Conservation (phyloP, 305 asterid genomes). For the Fraxinus albicans region DNA sequence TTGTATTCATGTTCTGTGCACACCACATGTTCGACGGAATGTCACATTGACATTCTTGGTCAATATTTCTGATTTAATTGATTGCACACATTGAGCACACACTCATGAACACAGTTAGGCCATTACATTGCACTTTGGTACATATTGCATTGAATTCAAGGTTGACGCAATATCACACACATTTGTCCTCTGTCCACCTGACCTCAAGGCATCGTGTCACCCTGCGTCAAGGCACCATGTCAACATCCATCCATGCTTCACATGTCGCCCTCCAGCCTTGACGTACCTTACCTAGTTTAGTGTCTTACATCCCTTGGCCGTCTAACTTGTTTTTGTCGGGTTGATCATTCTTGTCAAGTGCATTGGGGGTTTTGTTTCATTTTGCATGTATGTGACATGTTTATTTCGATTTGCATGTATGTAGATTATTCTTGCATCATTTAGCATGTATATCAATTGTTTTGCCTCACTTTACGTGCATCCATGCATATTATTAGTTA, state of each 20-base stretch:
- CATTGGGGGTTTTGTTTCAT: not conserved
- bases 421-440: not conserved
- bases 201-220: not conserved
- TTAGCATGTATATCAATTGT: not conserved
- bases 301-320: not conserved
- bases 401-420: not conserved
- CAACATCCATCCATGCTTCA: not conserved
- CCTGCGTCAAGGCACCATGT: not conserved
- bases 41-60: not conserved
- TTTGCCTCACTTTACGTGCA: not conserved
- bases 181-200: not conserved
- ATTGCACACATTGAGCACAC: not conserved
- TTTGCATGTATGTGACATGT: too few relatives aligned
- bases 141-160: not conserved
- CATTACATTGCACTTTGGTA: not conserved
- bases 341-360: not conserved
- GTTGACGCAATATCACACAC: not conserved
- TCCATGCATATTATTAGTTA: not conserved
- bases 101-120: not conserved
- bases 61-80: not conserved
- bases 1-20: not conserved
- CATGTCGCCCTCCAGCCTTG: not conserved
- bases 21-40: not conserved
- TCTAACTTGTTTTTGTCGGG: not conserved
- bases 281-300: not conserved